Percentiles rank a stretch among this genome's conserved stretches.
Evolutionary conservation across 257 asterid genomes (phyloP).

Genomic region (Solanum lycopersicoides): DNA sequence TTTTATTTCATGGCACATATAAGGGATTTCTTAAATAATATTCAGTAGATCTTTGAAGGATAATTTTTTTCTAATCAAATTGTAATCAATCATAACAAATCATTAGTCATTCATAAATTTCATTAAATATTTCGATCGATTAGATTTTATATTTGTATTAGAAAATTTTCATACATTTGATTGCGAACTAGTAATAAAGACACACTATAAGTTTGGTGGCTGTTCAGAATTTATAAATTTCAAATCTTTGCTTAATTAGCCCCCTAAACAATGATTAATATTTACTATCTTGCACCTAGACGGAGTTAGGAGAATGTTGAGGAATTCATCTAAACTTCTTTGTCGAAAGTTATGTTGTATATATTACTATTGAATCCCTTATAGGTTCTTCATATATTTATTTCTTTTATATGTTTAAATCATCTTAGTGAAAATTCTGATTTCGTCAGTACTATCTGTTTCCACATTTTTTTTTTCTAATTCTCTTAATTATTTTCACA

Average conservation of each 20-base stretch:
- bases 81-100: not conserved
- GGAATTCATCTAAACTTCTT: not conserved
- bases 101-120: not conserved
- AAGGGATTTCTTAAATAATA: not conserved
- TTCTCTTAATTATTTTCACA: not conserved
- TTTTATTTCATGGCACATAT: not conserved
- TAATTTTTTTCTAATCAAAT: not conserved
- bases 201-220: not conserved
- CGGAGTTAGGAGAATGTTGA: not conserved
- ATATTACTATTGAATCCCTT: not conserved
- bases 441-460: not conserved
- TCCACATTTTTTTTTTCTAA: not conserved
- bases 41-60: not conserved
- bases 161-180: not conserved
- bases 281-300: not conserved
- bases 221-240: not conserved
- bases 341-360: not conserved
- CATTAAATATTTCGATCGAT: not conserved
- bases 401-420: not conserved
- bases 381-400: not conserved
- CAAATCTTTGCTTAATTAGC: not conserved
- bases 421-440: not conserved
- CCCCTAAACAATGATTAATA: not conserved
- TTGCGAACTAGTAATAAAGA: not conserved
- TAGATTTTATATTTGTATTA: not conserved